Evolutionary conservation across 768 basidiomycete species (phyloP).

Genomic region (Pseudohyphozyma bogoriensis): DNA sequence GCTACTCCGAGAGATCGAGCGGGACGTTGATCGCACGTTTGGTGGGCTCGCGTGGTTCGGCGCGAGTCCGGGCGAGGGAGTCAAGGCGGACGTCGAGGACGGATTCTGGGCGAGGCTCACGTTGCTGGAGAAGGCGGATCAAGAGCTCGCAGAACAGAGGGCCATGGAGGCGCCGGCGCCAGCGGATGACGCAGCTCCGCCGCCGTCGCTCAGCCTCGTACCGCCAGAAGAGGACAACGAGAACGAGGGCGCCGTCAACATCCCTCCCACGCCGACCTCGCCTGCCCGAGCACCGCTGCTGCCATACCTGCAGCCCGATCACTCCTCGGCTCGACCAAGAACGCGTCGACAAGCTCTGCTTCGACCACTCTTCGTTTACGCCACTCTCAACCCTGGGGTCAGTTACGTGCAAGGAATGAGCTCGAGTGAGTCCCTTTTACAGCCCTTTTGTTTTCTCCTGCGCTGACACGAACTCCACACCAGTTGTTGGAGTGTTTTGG

Average conservation of each 20-base stretch:
- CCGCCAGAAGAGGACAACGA: not conserved
- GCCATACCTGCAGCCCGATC: not conserved
- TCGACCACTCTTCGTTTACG: conserved; percentile 24
- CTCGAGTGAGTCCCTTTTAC: too few relatives aligned
- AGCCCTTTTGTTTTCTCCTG: too few relatives aligned
- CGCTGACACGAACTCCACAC: conserved; percentile 24
- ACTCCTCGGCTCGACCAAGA: not conserved
- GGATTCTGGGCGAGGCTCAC: conserved; percentile 11
- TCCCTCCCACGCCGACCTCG: not conserved
- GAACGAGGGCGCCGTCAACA: not conserved
- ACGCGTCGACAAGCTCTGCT: conserved; percentile 14
- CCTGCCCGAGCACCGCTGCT: not conserved
- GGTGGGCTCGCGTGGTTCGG: conserved; percentile 18
- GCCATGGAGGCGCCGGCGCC: not conserved
- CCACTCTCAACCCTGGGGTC: conserved; percentile 26
- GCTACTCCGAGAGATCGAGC: conserved; percentile 21
- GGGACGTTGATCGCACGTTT: conserved; percentile 24
- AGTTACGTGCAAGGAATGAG: too few relatives aligned
- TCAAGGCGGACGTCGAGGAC: not conserved
- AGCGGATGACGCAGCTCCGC: not conserved
- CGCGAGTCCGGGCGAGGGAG: not conserved
- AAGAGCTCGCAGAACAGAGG: not conserved
- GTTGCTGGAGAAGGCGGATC: conserved; percentile 1
- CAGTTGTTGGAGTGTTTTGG: conserved; percentile 18
- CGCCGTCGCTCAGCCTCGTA: not conserved